Evolutionary conservation across 176 grass and related monocot genomes (phyloP), one percentile per base, ranked within the genome.

Genomic region (Raddia distichophylla): DNA sequence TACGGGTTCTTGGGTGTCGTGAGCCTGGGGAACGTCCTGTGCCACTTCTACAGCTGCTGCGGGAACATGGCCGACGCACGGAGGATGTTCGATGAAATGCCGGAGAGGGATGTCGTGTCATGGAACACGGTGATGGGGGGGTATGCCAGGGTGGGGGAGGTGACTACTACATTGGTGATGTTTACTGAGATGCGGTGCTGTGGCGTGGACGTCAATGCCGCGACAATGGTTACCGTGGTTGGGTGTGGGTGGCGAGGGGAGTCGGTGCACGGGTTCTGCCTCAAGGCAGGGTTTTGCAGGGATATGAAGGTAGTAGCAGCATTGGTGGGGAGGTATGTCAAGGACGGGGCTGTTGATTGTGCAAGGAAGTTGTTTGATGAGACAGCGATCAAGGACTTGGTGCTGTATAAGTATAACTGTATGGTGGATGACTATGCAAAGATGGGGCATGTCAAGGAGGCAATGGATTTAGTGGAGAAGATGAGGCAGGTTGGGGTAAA

Each of bases 331-430:
- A 82, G 84, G 86, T 89, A 94, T 18, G 80, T n/a, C 44, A 85
- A 78, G 55, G 53, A 57, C 1, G 65, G 58, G 0, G 43, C 43
- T 6, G 19, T 89, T 45, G 84, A 64, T 18, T 60, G 49, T 59
- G 86, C 84, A 5, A 77, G 49, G 58, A 86, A 75, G 53, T 76
- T 94, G 45, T 94, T 94, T 7, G 61, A 87, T 67, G 80, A 79
- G 8, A 50, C 51, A 5, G 4, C 16, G 5, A 66, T 11, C 55
- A 84, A 59, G 66, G 92, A 94, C 74, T 67, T 87, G 77, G 84
- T 94, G 44, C 50, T 94, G 37, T 89, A 89, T 66, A 94, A 94
- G 37, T 89, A 89, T 66, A 94, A 94, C 60, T 89, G 89, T 67
- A 94, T 91, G 86, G 84, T 89, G 65, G 89, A 91, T 75, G 82